Conservation (phyloP, 805 yeast genomes). For the Kuraishia cidri region DNA sequence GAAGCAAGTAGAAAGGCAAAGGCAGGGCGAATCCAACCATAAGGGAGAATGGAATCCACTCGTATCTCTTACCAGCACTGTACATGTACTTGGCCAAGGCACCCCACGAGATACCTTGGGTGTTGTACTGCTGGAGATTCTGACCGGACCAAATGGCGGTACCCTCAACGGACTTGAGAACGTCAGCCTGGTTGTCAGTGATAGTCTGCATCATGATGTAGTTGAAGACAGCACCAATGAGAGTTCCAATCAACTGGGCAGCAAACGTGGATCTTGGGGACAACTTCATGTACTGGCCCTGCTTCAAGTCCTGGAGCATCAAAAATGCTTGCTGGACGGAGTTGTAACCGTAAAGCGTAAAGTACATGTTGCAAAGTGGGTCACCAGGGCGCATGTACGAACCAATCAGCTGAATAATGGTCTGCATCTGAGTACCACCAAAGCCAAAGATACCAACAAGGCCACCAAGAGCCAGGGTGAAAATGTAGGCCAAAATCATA, state of each 20-base stretch:
- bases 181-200: constrained; percentile 22
- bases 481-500: constrained; percentile 40
- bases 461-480: constrained; percentile 50
- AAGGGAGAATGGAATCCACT: constrained; percentile 49
- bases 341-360: constrained; percentile 51
- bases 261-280: constrained; percentile 54
- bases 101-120: constrained; percentile 60
- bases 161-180: constrained; percentile 18
- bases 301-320: constrained; percentile 46
- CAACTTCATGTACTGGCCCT: constrained; percentile 57
- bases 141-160: constrained; percentile 32
- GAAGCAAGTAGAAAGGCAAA: constrained; percentile 22
- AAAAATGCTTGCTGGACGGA: constrained; percentile 48
- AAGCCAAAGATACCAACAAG: constrained; percentile 58
- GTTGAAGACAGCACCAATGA: constrained; percentile 34
- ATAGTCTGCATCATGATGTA: constrained; percentile 31
- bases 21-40: constrained; percentile 45
- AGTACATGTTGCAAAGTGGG: constrained; percentile 53
- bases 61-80: constrained; percentile 36
- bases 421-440: constrained; percentile 48
- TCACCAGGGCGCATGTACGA: constrained; percentile 59
- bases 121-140: constrained; percentile 32
- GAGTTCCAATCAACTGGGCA: constrained; percentile 35
- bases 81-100: constrained; percentile 52
- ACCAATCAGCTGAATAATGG: constrained; percentile 52